Conservation (phyloP, 306 rosid genomes). For the Adenanthera pavonina region DNA sequence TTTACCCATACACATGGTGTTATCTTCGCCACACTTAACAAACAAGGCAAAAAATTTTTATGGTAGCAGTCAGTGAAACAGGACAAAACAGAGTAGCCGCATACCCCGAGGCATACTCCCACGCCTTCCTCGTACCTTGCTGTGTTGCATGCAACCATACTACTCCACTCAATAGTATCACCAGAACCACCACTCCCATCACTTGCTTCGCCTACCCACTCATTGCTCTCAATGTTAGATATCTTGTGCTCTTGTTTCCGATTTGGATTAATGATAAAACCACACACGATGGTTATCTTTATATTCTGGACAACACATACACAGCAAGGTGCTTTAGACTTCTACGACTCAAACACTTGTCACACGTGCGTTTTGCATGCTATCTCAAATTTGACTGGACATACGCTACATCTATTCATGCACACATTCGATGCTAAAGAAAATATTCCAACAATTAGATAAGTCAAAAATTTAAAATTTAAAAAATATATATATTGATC, state of each 20-base stretch:
- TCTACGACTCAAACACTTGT: background rate
- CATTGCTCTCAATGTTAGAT: background rate
- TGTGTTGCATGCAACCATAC: too few species aligned
- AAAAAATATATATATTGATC: too few species aligned
- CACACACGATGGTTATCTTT: background rate
- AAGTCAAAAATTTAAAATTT: too few species aligned
- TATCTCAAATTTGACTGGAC: background rate
- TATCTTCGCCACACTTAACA: background rate
- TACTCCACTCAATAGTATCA: background rate
- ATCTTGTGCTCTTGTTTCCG: background rate
- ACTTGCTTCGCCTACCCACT: background rate
- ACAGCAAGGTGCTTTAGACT: background rate
- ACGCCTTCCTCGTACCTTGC: too few species aligned
- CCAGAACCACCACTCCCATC: background rate
- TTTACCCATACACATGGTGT: background rate
- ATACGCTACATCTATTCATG: background rate
- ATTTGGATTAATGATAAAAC: background rate
- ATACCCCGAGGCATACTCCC: background rate
- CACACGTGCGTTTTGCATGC: background rate
- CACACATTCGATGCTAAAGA: background rate
- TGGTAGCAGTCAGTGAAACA: background rate
- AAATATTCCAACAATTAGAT: background rate
- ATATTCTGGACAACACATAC: background rate
- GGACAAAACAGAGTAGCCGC: background rate
- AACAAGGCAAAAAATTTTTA: background rate